Percentiles rank a stretch among this genome's conserved stretches.
Evolutionary conservation across 495 filamentous ascomycete species (phyloP).

Genomic region (Penicillium lividum): DNA sequence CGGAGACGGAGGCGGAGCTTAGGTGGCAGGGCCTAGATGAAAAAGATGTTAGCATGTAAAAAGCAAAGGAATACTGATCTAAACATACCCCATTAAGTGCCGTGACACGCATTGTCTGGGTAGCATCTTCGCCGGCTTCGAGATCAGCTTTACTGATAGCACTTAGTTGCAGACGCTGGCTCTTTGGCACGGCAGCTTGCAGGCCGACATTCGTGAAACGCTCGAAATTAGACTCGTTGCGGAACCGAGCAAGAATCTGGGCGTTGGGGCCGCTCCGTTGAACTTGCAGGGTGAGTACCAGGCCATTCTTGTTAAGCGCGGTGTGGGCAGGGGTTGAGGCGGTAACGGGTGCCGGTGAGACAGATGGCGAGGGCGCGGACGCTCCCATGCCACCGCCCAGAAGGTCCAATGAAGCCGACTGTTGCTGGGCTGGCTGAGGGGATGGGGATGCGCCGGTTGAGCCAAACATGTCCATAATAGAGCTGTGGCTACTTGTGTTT

Average conservation of each 20-base stretch:
- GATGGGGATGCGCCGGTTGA: constrained; percentile 44
- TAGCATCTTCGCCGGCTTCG: constrained; percentile 75
- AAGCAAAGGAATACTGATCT: neutral
- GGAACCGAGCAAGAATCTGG: constrained; percentile 81
- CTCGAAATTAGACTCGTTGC: constrained; percentile 66
- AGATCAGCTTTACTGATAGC: constrained; percentile 80
- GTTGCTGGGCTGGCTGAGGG: constrained; percentile 35
- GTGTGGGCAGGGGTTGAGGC: constrained; percentile 51
- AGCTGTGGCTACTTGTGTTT: constrained; percentile 58
- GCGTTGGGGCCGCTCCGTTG: constrained; percentile 71
- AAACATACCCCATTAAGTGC: constrained; percentile 82
- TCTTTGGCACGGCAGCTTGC: constrained; percentile 95
- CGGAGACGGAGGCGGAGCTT: constrained; percentile 81
- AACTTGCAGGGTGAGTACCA: constrained; percentile 75
- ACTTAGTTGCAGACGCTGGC: constrained; percentile 85
- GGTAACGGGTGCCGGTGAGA: constrained; percentile 43
- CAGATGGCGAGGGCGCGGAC: constrained; percentile 39
- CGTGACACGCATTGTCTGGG: constrained; percentile 81
- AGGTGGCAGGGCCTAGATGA: constrained; percentile 58
- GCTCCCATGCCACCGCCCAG: constrained; percentile 46
- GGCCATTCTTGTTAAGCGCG: constrained; percentile 83
- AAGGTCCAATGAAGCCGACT: constrained; percentile 51
- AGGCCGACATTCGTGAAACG: constrained; percentile 71
- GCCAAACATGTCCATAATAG: constrained; percentile 84
- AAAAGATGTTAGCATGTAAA: constrained; percentile 3